These are phyloP conservation scores for Calophaca sinica DNA, from an alignment of 306 rosid genomes.

Conservation along the genomic window DNA sequence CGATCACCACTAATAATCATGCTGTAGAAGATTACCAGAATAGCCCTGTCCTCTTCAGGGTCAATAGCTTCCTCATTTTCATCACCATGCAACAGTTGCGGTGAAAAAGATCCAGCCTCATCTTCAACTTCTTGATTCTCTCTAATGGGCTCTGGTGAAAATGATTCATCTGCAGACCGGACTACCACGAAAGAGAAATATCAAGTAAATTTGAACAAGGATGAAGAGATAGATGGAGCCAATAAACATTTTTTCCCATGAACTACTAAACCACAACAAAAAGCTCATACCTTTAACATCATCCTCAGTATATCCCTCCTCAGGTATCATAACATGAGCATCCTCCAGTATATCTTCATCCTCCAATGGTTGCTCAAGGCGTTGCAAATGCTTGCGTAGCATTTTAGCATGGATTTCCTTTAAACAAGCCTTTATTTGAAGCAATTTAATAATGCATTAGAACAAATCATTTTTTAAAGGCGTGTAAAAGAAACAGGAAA, in stretches of 20 bases:
- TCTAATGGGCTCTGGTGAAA: conserved; percentile 74
- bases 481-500: conserved; percentile 20
- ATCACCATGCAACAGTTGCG: conserved; percentile 82
- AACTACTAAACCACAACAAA: conserved; percentile 40
- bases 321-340: conserved; percentile 49
- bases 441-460: conserved; percentile 37
- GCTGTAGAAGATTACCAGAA: conserved; percentile 51
- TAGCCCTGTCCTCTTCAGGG: conserved; percentile 93
- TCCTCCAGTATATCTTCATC: conserved; percentile 60
- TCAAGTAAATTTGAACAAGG: conserved; percentile 20
- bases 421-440: conserved; percentile 76
- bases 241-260: neutral
- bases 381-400: conserved; percentile 78
- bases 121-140: conserved; percentile 67
- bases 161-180: conserved; percentile 57
- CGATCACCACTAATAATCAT: conserved; percentile 24
- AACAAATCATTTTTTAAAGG: conserved; percentile 18
- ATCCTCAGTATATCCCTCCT: conserved; percentile 60
- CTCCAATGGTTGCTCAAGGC: conserved; percentile 71
- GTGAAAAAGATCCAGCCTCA: conserved; percentile 90
- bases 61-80: conserved; percentile 87
- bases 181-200: conserved; percentile 27
- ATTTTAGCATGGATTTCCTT: conserved; percentile 90
- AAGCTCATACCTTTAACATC: conserved; percentile 58
- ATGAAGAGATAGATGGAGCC: conserved; percentile 20